These are phyloP conservation scores for Coprinopsis marcescibilis DNA, from an alignment of 768 basidiomycete genomes.

Conservation along the genomic window DNA sequence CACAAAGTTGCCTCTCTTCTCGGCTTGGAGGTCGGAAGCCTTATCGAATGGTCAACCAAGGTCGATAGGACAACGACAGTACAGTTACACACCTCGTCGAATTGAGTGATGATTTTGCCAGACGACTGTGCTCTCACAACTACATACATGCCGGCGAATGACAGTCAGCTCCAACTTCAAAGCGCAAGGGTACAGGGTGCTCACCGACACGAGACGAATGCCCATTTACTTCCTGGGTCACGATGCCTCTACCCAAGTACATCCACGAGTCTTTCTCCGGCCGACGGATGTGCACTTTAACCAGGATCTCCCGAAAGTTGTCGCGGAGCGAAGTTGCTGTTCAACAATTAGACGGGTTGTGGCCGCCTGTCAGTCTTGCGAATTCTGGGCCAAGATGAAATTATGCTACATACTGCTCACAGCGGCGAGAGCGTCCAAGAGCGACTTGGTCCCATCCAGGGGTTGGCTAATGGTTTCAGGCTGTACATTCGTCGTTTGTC, in stretches of 20 bases:
- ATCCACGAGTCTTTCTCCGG: constrained; percentile 78
- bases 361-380: background rate
- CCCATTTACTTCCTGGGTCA: constrained; percentile 68
- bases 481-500: constrained; percentile 3
- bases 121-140: constrained; percentile 62
- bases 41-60: constrained; percentile 18
- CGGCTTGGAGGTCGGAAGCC: constrained; percentile 72
- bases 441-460: background rate
- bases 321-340: constrained; percentile 36
- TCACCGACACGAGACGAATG: constrained; percentile 78
- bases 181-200: too few relatives aligned
- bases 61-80: background rate
- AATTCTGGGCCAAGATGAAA: background rate
- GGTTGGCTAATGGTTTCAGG: background rate
- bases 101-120: constrained; percentile 63
- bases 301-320: constrained; percentile 69
- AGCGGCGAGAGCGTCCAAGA: background rate
- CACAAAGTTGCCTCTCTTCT: constrained; percentile 84
- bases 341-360: too few relatives aligned
- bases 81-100: constrained; percentile 52
- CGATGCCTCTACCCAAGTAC: constrained; percentile 73
- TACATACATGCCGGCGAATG: too few relatives aligned
- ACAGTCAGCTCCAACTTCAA: too few relatives aligned
- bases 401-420: background rate
- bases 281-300: constrained; percentile 78